Evolutionary conservation across 371 early-diverging fungal species (phyloP).

Genomic region (Lichtheimia ramosa): DNA sequence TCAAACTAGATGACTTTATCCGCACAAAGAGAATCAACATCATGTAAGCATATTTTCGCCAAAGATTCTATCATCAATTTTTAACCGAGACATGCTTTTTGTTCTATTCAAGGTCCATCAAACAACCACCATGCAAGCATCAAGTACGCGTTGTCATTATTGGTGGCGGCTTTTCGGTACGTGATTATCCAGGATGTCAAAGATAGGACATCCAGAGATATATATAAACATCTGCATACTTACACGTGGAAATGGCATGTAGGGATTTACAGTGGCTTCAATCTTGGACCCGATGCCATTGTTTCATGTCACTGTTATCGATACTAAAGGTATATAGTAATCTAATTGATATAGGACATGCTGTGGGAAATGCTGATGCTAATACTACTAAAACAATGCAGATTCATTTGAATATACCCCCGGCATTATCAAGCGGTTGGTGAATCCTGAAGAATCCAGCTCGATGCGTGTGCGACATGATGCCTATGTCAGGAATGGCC

Average conservation of each 20-base stretch:
- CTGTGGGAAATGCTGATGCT: no score
- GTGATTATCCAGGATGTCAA: not conserved
- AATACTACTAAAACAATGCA: not conserved
- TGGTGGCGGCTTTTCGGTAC: constrained; percentile 51
- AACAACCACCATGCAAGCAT: constrained; percentile 1
- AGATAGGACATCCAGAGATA: no score
- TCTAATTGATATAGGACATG: not conserved
- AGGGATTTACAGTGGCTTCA: constrained; percentile 50
- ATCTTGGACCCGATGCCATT: constrained; percentile 46
- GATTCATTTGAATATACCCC: constrained; percentile 50
- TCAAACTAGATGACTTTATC: constrained; percentile 5
- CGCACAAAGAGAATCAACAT: constrained; percentile 6
- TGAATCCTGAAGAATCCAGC: constrained; percentile 23
- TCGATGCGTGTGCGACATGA: constrained; percentile 40
- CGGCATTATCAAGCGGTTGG: constrained; percentile 30
- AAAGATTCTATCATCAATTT: not conserved
- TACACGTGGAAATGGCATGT: not conserved
- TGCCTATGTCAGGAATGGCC: constrained; percentile 41
- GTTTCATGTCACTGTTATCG: constrained; percentile 47
- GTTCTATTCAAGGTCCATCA: not conserved
- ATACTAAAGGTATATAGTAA: constrained; percentile 38
- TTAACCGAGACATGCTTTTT: no score
- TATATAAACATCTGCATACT: no score
- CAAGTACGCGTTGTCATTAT: constrained; percentile 36
- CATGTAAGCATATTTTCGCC: not conserved